A percentile compares a stretch with the other conserved stretches of the same genome.
Conservation (phyloP, 345 rosid species). For the Conringia planisiliqua region DNA sequence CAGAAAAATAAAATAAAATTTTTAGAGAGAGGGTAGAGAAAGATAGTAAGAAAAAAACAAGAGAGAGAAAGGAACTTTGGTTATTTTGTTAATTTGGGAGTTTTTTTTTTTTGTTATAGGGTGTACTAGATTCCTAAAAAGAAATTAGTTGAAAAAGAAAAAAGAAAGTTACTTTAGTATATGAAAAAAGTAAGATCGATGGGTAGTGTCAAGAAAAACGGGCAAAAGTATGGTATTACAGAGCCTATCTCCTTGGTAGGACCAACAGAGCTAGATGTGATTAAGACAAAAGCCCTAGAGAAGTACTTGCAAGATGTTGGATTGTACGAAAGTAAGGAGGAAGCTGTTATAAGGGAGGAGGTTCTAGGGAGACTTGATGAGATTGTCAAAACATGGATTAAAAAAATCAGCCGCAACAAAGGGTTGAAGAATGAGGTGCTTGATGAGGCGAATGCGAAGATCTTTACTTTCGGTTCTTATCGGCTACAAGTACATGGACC, state of each 20-base stretch:
- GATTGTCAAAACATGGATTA: constrained; percentile 94
- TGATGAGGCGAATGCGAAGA: constrained; percentile 93
- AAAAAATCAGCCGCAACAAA: constrained; percentile 65
- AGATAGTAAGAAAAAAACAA: too few species aligned
- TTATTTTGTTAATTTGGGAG: too few species aligned
- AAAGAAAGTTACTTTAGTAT: background rate
- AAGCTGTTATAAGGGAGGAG: constrained; percentile 91
- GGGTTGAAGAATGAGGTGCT: constrained; percentile 80
- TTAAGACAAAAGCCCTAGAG: constrained; percentile 68
- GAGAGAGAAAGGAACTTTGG: too few species aligned
- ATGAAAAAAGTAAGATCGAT: constrained; percentile 26
- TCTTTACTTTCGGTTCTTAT: constrained; percentile 97
- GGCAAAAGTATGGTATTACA: constrained; percentile 67
- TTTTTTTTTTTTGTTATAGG: too few species aligned
- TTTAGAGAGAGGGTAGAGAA: too few species aligned
- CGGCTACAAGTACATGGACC: constrained; percentile 98
- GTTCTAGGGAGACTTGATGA: constrained; percentile 94
- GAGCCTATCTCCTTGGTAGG: constrained; percentile 94
- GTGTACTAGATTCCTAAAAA: too few species aligned
- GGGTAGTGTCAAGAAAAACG: constrained; percentile 59
- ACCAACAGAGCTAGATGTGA: constrained; percentile 75
- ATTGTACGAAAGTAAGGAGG: constrained; percentile 76
- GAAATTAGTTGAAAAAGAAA: background rate
- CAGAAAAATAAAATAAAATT: too few species aligned
- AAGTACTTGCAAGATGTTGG: constrained; percentile 79